Percentiles rank a stretch among this genome's conserved stretches.
Conservation (phyloP, 2,329 filamentous ascomycete genomes). For the Apiospora phragmitis region DNA sequence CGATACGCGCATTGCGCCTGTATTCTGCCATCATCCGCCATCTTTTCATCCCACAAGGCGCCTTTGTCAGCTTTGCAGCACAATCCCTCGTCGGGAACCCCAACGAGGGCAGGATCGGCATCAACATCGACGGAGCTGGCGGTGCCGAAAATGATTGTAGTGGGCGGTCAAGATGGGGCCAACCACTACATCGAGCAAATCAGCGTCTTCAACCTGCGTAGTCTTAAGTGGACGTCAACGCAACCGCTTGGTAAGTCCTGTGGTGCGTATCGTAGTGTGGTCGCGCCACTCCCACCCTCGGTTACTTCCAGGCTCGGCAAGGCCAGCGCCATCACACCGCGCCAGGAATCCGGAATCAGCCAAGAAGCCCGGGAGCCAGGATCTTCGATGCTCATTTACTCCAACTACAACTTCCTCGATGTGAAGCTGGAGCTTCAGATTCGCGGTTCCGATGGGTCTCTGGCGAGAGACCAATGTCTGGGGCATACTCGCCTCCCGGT, state of each 20-base stretch:
- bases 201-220: slow-evolving; percentile 94
- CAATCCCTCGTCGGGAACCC: slow-evolving; percentile 80
- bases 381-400: slow-evolving; percentile 91
- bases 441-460: slow-evolving; percentile 76
- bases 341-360: slow-evolving; percentile 48
- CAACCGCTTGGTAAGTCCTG: slow-evolving; percentile 87
- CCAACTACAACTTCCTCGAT: slow-evolving; percentile 98
- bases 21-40: slow-evolving; percentile 83
- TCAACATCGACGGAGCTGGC: slow-evolving; percentile 85
- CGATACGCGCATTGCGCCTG: slow-evolving; percentile 96
- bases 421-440: slow-evolving; percentile 95
- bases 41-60: slow-evolving; percentile 81
- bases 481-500: slow-evolving; percentile 83
- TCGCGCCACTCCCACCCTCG: slow-evolving; percentile 74
- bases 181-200: slow-evolving; percentile 99
- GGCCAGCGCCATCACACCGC: slow-evolving; percentile 43
- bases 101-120: slow-evolving; percentile 84
- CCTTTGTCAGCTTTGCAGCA: slow-evolving; percentile 86
- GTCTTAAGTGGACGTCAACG: slow-evolving; percentile 92
- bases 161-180: slow-evolving; percentile 93
- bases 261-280: slow-evolving; percentile 93
- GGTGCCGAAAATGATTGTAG: slow-evolving; percentile 98
- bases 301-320: slow-evolving; percentile 68
- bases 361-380: slow-evolving; percentile 58
- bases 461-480: slow-evolving; percentile 88